Evolutionary conservation across 2,329 filamentous ascomycete species (phyloP), one percentile per base, ranked within the genome.

Genomic region (Coniochaeta sp.): DNA sequence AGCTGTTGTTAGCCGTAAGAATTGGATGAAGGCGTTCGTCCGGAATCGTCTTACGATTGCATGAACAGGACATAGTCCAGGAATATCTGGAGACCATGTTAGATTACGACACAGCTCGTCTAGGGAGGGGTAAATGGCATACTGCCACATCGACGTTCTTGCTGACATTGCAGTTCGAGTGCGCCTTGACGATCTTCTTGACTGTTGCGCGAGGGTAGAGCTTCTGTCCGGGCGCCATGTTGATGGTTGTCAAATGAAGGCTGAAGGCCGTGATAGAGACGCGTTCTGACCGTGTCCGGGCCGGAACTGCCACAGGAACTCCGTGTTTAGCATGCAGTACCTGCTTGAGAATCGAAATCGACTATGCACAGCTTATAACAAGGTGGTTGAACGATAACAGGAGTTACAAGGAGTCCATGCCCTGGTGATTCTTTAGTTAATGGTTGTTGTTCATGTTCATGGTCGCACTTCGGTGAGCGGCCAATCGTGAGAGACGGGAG

Each of bases 111-210:
- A 9, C 10, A 47, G 18, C n/a, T 9, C 12, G 24, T 16, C 16
- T 47, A 7, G 42, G 24, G 24, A 10, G n/a, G 7, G 30, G 51
- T 10, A 12, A n/a, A 53, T 53, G 60, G 52, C 79, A 54, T 70
- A 95, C 89, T 71, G 92, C 75, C 53, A 95, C 83, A 69, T 96
- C 91, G 27, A 85, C 87, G 68, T 94, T 91, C 69, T 90, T 94
- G 73, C 85, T 89, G 56, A 95, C 69, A 57, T 80, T 86, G 64
- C 85, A 83, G 56, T 88, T 86, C 8, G 89, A 87, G 67, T 95
- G 90, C 16, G 89, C 90, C 71, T 95, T 96, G 62, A 95, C 78
- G 54, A 95, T 92, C 68, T 91, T 91, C 69, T 91, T 94, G 60
- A 96, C 77, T 0, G 89, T 94, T 16, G 82, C 84, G 56, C 91